phyloP scores from a whole-genome alignment of 2,329 filamentous ascomycete species.

The Trichoderma sp. region DNA sequence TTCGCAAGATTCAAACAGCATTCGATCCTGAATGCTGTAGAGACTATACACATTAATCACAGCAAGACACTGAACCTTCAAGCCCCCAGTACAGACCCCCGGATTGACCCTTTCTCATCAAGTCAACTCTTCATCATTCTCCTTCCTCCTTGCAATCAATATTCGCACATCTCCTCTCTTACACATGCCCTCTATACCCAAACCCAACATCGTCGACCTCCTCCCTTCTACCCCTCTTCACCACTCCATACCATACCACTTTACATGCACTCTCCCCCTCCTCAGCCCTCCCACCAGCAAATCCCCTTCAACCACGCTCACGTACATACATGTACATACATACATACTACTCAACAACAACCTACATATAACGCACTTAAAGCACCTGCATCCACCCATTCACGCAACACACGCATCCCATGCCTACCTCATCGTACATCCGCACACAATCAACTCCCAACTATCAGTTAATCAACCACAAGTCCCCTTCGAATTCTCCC shows the following conservation, averaged over 20 bases:
- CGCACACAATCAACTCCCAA: too few relatives aligned
- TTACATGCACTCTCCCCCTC: background rate
- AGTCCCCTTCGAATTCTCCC: background rate
- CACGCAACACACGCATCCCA: constrained; percentile 13
- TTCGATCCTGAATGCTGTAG: too few relatives aligned
- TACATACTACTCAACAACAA: background rate
- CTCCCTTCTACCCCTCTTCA: constrained; percentile 9
- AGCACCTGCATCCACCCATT: background rate
- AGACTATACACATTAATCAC: too few relatives aligned
- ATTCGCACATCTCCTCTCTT: background rate
- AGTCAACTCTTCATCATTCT: background rate
- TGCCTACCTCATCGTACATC: background rate
- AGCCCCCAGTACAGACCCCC: too few relatives aligned
- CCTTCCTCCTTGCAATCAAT: background rate
- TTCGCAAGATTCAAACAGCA: too few relatives aligned
- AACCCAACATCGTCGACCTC: background rate
- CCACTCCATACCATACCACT: background rate
- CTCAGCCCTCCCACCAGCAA: background rate
- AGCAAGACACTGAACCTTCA: too few relatives aligned
- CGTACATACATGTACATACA: background rate
- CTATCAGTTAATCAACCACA: background rate
- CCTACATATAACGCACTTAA: background rate
- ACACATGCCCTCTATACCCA: background rate
- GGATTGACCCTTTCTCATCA: too few relatives aligned
- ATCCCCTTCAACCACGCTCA: constrained; percentile 25